phyloP scores from a whole-genome alignment of 257 asterid genomes.

The Solanum paucissectum region DNA sequence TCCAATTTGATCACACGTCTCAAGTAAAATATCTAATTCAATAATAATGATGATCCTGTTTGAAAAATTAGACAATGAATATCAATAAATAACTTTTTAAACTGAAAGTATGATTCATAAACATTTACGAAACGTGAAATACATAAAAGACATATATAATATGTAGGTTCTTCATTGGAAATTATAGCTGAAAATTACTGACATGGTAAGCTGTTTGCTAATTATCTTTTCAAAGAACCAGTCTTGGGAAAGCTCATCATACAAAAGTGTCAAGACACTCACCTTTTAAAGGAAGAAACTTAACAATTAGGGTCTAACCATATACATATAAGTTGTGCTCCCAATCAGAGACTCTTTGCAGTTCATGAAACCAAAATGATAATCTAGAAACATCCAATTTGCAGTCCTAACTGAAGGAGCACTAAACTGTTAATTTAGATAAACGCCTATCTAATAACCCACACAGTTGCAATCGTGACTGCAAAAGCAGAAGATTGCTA shows the following conservation, averaged over 20 bases:
- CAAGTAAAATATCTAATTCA: slow-evolving; percentile 52
- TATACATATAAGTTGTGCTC: background rate
- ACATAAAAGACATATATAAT: background rate
- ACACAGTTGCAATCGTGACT: background rate
- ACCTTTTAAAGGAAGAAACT: background rate
- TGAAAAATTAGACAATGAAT: slow-evolving; percentile 1
- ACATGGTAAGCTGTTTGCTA: background rate
- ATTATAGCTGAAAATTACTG: background rate
- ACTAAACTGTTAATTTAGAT: background rate
- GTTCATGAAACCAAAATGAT: background rate
- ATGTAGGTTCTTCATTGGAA: background rate
- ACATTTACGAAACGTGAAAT: background rate
- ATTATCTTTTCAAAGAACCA: background rate
- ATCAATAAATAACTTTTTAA: background rate
- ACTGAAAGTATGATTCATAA: background rate
- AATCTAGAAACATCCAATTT: background rate
- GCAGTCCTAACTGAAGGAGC: background rate
- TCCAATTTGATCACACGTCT: slow-evolving; percentile 62
- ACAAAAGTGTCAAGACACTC: background rate
- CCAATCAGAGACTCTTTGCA: background rate
- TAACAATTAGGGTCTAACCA: background rate
- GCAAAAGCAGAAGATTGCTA: background rate
- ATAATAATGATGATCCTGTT: slow-evolving; percentile 78
- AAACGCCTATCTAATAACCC: background rate
- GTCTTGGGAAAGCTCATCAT: background rate